These are phyloP conservation scores for Fusarium hainanense DNA, from an alignment of 2,329 filamentous ascomycete genomes.

Conservation along the genomic window DNA sequence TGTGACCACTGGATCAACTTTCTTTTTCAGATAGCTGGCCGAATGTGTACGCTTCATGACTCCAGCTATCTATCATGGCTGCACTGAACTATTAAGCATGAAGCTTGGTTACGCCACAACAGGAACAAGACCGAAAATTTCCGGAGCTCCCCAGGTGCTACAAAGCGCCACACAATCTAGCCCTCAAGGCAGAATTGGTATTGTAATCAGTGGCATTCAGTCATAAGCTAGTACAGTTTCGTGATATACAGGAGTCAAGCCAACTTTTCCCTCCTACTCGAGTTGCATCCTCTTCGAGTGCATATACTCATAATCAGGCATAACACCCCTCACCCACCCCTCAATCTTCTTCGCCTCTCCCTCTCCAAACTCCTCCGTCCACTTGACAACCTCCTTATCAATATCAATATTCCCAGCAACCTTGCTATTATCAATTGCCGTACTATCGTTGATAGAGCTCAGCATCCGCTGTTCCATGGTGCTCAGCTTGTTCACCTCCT, in stretches of 20 bases:
- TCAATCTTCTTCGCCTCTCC: slow-evolving; percentile 26
- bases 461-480: slow-evolving; percentile 22
- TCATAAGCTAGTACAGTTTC: neutral
- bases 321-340: slow-evolving; percentile 27
- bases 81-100: no score
- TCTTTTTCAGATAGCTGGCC: neutral
- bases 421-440: slow-evolving; percentile 16
- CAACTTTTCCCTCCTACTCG: neutral
- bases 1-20: neutral
- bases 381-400: slow-evolving; percentile 29
- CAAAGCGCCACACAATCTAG: neutral
- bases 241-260: neutral
- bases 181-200: neutral
- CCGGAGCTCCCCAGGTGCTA: neutral
- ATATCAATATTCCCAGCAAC: slow-evolving; percentile 28
- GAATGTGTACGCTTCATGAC: neutral
- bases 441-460: slow-evolving; percentile 31
- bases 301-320: slow-evolving; percentile 32
- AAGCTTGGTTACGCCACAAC: neutral
- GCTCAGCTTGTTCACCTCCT: slow-evolving; percentile 5
- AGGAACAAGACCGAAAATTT: neutral
- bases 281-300: slow-evolving; percentile 21
- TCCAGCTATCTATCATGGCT: neutral
- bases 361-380: slow-evolving; percentile 33
- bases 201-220: neutral